Conservation (phyloP, 768 basidiomycete species). For the Collybiopsis confluens region DNA sequence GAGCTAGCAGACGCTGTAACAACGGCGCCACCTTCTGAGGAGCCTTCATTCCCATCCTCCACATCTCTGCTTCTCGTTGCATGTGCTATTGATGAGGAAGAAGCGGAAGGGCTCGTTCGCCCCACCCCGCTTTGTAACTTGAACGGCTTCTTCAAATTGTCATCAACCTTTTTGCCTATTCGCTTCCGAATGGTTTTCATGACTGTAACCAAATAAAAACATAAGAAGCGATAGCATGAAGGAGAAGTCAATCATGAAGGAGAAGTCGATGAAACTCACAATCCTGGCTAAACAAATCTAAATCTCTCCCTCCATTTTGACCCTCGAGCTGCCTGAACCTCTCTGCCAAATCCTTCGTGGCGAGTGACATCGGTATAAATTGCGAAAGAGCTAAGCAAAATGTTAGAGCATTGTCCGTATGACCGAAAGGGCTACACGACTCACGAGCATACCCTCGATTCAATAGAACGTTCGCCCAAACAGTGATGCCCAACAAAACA, state of each 20-base stretch:
- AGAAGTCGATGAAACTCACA: not conserved
- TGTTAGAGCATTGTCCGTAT: not conserved
- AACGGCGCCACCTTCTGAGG: no score
- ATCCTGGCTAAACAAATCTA: constrained; percentile 25
- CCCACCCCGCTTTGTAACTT: constrained; percentile 27
- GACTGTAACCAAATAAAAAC: constrained; percentile 16
- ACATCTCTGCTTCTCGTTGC: constrained; percentile 11
- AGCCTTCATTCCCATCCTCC: not conserved
- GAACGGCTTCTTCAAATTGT: constrained; percentile 28
- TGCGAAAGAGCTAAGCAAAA: constrained; percentile 39
- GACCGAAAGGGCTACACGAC: constrained; percentile 7
- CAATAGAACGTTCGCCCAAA: constrained; percentile 35
- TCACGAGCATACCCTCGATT: constrained; percentile 36
- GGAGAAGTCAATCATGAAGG: not conserved
- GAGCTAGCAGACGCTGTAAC: not conserved
- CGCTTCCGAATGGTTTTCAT: constrained; percentile 32
- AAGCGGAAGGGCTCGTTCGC: constrained; percentile 15
- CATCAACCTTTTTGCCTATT: constrained; percentile 18
- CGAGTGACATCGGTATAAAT: constrained; percentile 60
- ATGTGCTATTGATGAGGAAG: constrained; percentile 9
- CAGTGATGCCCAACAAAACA: constrained; percentile 52
- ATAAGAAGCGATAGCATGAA: no score
- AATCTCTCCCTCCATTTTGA: constrained; percentile 20
- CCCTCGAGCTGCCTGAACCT: constrained; percentile 27
- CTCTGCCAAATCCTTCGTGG: constrained; percentile 49